Base-by-base conservation (phyloP, 2,329 filamentous ascomycete species). In the Monilinia fructicola region DNA sequence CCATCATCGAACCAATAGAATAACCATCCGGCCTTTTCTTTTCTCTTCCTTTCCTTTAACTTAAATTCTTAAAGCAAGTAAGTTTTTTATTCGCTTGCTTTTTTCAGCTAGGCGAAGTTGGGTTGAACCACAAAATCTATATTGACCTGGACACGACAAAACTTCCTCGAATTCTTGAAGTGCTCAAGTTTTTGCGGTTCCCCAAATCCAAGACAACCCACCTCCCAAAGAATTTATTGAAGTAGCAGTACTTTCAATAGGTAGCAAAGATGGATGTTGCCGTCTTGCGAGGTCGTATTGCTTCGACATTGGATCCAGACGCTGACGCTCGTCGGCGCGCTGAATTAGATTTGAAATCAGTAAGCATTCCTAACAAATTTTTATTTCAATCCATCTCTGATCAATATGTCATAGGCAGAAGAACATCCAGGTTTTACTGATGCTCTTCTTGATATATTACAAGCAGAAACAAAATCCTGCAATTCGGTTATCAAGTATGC, bases 401-500 rank as follows among this genome's bases (percentile, higher is more conserved):
- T 46, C 74, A 63, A 23, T 54, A 31, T 56, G 68, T 58, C 60
- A 67, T 53, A 97, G 93, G 92, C 95, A 77, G 94, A 98, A 82
- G 88, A 92, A 74, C 89, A 93, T 79, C 84, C 90, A 69, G 93
- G 93, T 72, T 98, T 99, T 79, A 90, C 91, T 77, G 91, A 95
- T 79, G 91, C 92, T 74, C 87, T 98, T 70, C 84, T 97, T 75
- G 92, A 96, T 77, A 93, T 99, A 75, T 83, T 98, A 73, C 90
- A 96, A 81, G 85, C 86, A 69, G 95, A 99, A 99, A 80, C 90
- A 93, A 80, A 91, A 96, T 73, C 84, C 87, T 75, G 89, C 89
- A 70, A 87, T 97, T 73, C 90, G 93, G 76, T 85, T 97, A 67
- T 94, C 94, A 69, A 92, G 94, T 98, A 90, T 76, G 88, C 82